A percentile compares a stretch with the other conserved stretches of the same genome.
Conservation (phyloP, 352 stramenopile genomes). For the Phytophthora hibernalis region DNA sequence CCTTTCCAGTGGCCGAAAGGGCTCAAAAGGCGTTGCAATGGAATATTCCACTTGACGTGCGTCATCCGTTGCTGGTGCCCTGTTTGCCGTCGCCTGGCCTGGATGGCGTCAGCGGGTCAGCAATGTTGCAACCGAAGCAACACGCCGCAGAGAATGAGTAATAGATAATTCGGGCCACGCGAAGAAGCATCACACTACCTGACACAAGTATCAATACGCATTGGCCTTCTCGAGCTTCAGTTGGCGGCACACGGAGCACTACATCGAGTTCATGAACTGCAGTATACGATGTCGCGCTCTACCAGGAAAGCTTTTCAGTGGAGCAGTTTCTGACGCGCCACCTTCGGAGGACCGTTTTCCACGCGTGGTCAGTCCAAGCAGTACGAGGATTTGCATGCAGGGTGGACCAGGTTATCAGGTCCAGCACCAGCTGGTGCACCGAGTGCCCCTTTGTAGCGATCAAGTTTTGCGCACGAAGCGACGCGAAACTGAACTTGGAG, state of each 20-base stretch:
- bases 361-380: conserved; percentile 7
- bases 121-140: conserved; percentile 17
- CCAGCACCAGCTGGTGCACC: neutral
- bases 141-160: neutral
- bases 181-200: conserved; percentile 4
- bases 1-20: conserved; percentile 26
- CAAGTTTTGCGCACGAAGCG: conserved; percentile 34
- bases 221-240: conserved; percentile 2
- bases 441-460: conserved; percentile 1
- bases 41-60: conserved; percentile 56
- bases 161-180: conserved; percentile 7
- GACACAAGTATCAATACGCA: neutral
- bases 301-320: conserved; percentile 18
- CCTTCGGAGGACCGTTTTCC: conserved; percentile 26
- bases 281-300: neutral
- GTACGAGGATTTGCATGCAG: conserved; percentile 7
- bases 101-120: conserved; percentile 42
- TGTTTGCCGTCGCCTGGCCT: conserved; percentile 41
- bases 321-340: conserved; percentile 38
- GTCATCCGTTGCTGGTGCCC: conserved; percentile 40
- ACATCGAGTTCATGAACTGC: neutral
- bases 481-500: conserved; percentile 50
- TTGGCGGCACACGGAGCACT: neutral
- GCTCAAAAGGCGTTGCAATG: conserved; percentile 31
- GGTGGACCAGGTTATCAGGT: conserved; percentile 25